Evolutionary conservation across 2,329 filamentous ascomycete genomes (phyloP).

Genomic region (Didymella glomerata): DNA sequence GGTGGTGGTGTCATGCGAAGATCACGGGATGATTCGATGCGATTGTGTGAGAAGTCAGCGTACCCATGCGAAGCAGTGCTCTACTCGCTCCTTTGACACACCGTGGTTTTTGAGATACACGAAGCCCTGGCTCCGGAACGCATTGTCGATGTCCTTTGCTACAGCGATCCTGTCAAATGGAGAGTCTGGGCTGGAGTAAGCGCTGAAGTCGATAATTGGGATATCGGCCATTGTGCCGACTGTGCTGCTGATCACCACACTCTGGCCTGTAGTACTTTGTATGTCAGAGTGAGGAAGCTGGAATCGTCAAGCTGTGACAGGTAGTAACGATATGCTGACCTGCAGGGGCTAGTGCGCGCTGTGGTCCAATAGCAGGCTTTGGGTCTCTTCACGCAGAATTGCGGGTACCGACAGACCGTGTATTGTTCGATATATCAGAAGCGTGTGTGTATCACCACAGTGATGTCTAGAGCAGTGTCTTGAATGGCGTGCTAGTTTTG

Average conservation of each 20-base stretch:
- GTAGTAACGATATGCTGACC: constrained; percentile 4
- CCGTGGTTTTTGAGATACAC: constrained; percentile 55
- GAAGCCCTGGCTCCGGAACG: constrained; percentile 52
- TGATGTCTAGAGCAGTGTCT: background rate
- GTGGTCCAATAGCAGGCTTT: background rate
- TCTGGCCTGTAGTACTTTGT: background rate
- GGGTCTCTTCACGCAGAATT: background rate
- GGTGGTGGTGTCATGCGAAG: too few relatives aligned
- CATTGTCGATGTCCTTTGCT: constrained; percentile 49
- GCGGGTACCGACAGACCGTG: background rate
- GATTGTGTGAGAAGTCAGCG: background rate
- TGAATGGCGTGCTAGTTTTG: constrained; percentile 3
- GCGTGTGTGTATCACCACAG: background rate
- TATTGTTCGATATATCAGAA: too few relatives aligned
- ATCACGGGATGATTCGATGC: too few relatives aligned
- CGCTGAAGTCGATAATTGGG: constrained; percentile 43
- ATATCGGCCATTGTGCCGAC: constrained; percentile 25
- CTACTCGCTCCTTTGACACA: constrained; percentile 40
- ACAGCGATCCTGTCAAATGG: constrained; percentile 27
- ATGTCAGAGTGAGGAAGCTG: background rate
- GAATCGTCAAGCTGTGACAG: background rate
- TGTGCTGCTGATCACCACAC: background rate
- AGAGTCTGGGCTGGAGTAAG: constrained; percentile 31
- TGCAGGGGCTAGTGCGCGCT: background rate
- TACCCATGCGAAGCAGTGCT: constrained; percentile 43